Percentiles rank a stretch among this genome's conserved stretches.
Conservation (phyloP, 495 filamentous ascomycete species). For the Cercophora samala region DNA sequence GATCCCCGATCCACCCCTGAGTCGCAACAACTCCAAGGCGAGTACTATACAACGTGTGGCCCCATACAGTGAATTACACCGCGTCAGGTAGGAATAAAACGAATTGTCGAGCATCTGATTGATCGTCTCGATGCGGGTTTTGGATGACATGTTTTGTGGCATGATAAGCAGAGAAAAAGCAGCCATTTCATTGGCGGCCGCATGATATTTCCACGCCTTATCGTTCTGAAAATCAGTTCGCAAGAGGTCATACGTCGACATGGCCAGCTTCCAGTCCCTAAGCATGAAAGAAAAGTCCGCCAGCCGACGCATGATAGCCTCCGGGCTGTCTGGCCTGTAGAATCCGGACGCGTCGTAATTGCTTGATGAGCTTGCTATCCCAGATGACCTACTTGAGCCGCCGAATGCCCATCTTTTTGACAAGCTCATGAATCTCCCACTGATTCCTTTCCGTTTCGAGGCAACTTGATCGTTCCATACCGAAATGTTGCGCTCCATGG, state of each 20-base stretch:
- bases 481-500: constrained; percentile 86
- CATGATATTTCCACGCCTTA: constrained; percentile 95
- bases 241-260: constrained; percentile 85
- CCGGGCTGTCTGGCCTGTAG: constrained; percentile 77
- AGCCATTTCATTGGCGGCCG: constrained; percentile 88
- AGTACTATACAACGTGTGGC: constrained; percentile 74
- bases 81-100: constrained; percentile 84
- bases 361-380: constrained; percentile 37
- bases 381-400: constrained; percentile 44
- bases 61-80: constrained; percentile 70
- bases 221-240: constrained; percentile 85
- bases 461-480: constrained; percentile 97
- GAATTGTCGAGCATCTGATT: constrained; percentile 84
- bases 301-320: constrained; percentile 88
- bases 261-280: constrained; percentile 88
- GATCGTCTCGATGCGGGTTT: constrained; percentile 70
- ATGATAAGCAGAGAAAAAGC: constrained; percentile 77
- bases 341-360: constrained; percentile 84
- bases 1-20: constrained; percentile 70
- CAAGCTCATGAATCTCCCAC: constrained; percentile 85
- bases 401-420: constrained; percentile 85
- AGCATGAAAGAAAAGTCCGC: constrained; percentile 96
- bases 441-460: constrained; percentile 80
- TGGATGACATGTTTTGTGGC: constrained; percentile 65
- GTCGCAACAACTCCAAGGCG: constrained; percentile 74